phyloP scores from a whole-genome alignment of 2,329 filamentous ascomycete genomes.

The Epichloe hybrida region DNA sequence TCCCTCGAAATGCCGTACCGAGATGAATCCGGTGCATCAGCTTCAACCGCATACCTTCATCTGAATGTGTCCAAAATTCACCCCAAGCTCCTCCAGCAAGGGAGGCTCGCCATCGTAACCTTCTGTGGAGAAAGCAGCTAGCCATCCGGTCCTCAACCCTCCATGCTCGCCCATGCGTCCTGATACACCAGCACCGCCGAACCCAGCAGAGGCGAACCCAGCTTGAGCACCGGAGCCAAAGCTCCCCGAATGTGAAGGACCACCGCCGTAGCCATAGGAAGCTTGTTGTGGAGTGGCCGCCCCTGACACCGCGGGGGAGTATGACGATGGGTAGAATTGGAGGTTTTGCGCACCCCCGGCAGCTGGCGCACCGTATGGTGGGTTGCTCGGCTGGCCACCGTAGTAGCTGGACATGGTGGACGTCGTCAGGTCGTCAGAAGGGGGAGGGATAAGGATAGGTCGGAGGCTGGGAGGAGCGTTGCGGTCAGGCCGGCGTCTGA shows the following conservation, averaged over 20 bases:
- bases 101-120: constrained; percentile 92
- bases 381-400: constrained; percentile 19
- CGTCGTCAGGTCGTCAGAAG: not conserved
- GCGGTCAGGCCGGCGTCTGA: not conserved
- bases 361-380: constrained; percentile 12
- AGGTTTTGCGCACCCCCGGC: constrained; percentile 62
- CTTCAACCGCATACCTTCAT: constrained; percentile 52
- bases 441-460: not conserved
- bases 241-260: constrained; percentile 22
- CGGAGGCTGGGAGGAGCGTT: not conserved
- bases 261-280: constrained; percentile 48
- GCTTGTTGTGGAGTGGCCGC: constrained; percentile 56
- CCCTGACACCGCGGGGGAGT: constrained; percentile 50
- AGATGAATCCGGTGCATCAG: not conserved
- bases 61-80: constrained; percentile 92
- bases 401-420: constrained; percentile 25
- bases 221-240: constrained; percentile 34
- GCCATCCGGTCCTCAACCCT: constrained; percentile 81
- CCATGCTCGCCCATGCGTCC: constrained; percentile 91
- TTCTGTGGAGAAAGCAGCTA: constrained; percentile 92
- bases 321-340: constrained; percentile 89
- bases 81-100: constrained; percentile 82
- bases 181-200: constrained; percentile 53
- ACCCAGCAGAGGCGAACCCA: constrained; percentile 34
- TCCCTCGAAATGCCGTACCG: too few relatives aligned